phyloP scores from a whole-genome alignment of 768 basidiomycete genomes.

The Auricularia cornea region DNA sequence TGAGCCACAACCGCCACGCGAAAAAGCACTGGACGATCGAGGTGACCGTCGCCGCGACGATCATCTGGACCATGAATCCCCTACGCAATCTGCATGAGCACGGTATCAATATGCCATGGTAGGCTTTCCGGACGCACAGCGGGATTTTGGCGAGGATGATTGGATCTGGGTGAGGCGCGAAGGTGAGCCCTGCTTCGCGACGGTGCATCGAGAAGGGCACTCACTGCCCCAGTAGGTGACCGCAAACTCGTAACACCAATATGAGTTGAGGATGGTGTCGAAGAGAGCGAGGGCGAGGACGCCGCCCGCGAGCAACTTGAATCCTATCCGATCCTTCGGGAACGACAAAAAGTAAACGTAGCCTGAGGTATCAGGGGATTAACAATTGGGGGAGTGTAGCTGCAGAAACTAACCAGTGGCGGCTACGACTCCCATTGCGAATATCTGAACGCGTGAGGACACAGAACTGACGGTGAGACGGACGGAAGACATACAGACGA shows the following conservation, averaged over 20 bases:
- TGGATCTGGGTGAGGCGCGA: too few relatives aligned
- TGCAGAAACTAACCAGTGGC: background rate
- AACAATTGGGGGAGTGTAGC: background rate
- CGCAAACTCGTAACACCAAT: background rate
- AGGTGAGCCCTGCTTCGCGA: too few relatives aligned
- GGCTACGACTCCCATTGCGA: background rate
- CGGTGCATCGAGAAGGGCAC: background rate
- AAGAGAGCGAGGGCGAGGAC: background rate
- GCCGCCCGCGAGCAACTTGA: background rate
- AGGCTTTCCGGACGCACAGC: too few relatives aligned
- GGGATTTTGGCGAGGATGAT: too few relatives aligned
- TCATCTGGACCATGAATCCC: background rate
- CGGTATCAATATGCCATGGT: too few relatives aligned
- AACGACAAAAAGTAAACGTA: background rate
- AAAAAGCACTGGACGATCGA: background rate
- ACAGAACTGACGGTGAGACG: background rate
- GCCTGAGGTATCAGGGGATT: background rate
- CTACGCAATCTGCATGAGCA: background rate
- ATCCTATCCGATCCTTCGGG: background rate
- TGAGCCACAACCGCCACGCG: background rate
- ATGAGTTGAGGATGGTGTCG: background rate
- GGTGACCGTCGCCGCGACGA: background rate
- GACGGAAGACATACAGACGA: too few relatives aligned
- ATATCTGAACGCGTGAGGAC: background rate
- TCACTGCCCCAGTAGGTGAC: background rate